These are phyloP conservation scores for Lumnitzera racemosa DNA, from an alignment of 345 rosid genomes.

Conservation along the genomic window DNA sequence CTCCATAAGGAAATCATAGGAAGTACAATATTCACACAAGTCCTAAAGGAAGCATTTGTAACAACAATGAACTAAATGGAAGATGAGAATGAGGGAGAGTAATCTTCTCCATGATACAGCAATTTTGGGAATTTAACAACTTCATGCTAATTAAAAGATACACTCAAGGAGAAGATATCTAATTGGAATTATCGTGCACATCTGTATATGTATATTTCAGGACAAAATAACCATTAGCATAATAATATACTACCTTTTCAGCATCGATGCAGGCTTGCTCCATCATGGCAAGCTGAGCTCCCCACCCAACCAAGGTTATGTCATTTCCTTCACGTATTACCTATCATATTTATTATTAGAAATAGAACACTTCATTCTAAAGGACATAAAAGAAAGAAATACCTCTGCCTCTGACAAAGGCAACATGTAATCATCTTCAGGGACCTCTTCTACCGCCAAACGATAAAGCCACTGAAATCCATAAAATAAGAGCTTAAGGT, in stretches of 20 bases:
- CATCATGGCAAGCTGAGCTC: conserved; percentile 83
- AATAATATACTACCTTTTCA: conserved; percentile 36
- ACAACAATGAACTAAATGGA: no score
- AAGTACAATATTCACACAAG: no score
- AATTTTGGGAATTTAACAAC: no score
- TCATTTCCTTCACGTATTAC: conserved; percentile 80
- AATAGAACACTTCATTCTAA: conserved; percentile 4
- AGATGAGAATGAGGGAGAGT: no score
- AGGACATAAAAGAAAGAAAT: conserved; percentile 1
- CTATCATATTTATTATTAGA: conserved; percentile 23
- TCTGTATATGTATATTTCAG: no score
- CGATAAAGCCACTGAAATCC: conserved; percentile 77
- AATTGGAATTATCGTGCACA: no score
- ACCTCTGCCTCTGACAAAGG: conserved; percentile 93
- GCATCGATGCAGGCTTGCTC: conserved; percentile 82
- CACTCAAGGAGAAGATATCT: no score
- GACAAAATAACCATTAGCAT: neutral
- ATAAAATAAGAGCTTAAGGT: neutral
- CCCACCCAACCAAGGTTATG: conserved; percentile 93
- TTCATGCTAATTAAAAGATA: no score
- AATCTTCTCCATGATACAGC: no score
- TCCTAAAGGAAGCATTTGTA: no score
- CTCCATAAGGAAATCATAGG: no score
- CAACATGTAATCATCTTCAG: conserved; percentile 82
- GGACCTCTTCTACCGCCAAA: conserved; percentile 81